Percentiles rank a stretch among this genome's conserved stretches.
Conservation (phyloP, 2,329 filamentous ascomycete species). For the Trichoderma polysporum region DNA sequence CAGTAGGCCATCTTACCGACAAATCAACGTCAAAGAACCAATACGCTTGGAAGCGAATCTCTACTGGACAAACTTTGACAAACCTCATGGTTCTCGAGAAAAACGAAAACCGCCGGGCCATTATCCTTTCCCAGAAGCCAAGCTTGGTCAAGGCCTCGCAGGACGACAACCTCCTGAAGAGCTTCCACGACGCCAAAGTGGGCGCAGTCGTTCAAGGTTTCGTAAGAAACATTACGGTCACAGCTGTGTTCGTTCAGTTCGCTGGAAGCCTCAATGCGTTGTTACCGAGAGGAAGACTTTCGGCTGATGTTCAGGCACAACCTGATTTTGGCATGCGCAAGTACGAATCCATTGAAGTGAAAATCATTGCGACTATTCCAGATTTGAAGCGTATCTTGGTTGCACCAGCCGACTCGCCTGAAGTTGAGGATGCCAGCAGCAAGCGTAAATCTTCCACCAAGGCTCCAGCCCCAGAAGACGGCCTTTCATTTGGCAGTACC, state of each 20-base stretch:
- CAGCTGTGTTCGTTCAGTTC: conserved; percentile 87
- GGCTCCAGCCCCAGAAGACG: conserved; percentile 53
- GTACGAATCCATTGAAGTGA: conserved; percentile 72
- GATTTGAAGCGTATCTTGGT: conserved; percentile 67
- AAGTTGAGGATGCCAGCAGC: conserved; percentile 44
- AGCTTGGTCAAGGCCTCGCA: conserved; percentile 75
- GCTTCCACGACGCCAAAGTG: conserved; percentile 68
- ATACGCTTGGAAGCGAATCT: conserved; percentile 74
- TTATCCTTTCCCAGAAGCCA: conserved; percentile 79
- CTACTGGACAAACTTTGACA: conserved; percentile 77
- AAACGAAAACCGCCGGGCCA: conserved; percentile 70
- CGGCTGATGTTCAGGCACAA: conserved; percentile 64
- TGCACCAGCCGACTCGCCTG: conserved; percentile 43
- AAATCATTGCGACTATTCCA: conserved; percentile 69
- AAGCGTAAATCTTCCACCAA: conserved; percentile 36
- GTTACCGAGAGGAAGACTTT: conserved; percentile 75
- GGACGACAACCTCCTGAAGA: conserved; percentile 67
- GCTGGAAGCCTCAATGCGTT: conserved; percentile 73
- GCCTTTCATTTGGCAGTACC: conserved; percentile 70
- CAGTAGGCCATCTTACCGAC: conserved; percentile 78
- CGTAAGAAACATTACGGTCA: conserved; percentile 78
- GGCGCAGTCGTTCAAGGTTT: conserved; percentile 73
- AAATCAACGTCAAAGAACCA: conserved; percentile 76
- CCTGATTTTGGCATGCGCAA: conserved; percentile 77
- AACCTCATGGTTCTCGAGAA: conserved; percentile 88